These are phyloP conservation scores for Colletotrichum tofieldiae DNA, from an alignment of 2,329 filamentous ascomycete species.

Conservation along the genomic window DNA sequence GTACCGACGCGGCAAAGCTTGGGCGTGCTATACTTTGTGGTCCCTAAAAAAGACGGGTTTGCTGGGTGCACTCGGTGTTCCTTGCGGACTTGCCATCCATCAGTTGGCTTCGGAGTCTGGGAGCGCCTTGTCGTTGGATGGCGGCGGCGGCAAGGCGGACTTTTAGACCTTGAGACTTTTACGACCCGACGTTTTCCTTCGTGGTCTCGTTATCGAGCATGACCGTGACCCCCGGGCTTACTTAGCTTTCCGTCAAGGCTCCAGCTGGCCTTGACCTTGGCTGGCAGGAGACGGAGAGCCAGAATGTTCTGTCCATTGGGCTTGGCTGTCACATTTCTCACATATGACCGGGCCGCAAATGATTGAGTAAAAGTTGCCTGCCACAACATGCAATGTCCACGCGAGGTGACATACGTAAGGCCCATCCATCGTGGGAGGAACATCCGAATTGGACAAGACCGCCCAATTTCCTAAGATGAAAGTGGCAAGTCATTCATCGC, in stretches of 20 bases:
- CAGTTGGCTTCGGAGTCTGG: slow-evolving; percentile 33
- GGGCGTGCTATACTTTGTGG: slow-evolving; percentile 16
- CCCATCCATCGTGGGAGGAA: slow-evolving; percentile 28
- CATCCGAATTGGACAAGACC: slow-evolving; percentile 31
- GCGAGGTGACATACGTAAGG: slow-evolving; percentile 38
- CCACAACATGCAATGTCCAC: slow-evolving; percentile 35
- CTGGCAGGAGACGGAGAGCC: background rate
- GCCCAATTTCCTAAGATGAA: slow-evolving; percentile 22
- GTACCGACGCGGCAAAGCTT: slow-evolving; percentile 32
- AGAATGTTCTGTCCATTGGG: slow-evolving; percentile 14
- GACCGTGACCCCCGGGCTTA: slow-evolving; percentile 5
- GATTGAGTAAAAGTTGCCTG: slow-evolving; percentile 34
- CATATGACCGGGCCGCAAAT: slow-evolving; percentile 11
- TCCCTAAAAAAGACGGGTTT: slow-evolving; percentile 14
- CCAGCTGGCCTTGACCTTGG: background rate
- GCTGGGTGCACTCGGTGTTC: slow-evolving; percentile 32
- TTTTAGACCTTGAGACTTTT: slow-evolving; percentile 10
- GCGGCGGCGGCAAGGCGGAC: slow-evolving; percentile 35
- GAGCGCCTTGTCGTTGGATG: slow-evolving; percentile 30
- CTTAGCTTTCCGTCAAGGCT: background rate
- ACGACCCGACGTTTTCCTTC: background rate
- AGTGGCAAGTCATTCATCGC: slow-evolving; percentile 28
- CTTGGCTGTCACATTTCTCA: slow-evolving; percentile 6
- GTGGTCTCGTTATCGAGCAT: background rate
- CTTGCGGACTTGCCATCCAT: slow-evolving; percentile 32